Percentiles rank a stretch among this genome's conserved stretches.
Evolutionary conservation across 345 rosid species (phyloP).

Genomic region (Camelina hispida): DNA sequence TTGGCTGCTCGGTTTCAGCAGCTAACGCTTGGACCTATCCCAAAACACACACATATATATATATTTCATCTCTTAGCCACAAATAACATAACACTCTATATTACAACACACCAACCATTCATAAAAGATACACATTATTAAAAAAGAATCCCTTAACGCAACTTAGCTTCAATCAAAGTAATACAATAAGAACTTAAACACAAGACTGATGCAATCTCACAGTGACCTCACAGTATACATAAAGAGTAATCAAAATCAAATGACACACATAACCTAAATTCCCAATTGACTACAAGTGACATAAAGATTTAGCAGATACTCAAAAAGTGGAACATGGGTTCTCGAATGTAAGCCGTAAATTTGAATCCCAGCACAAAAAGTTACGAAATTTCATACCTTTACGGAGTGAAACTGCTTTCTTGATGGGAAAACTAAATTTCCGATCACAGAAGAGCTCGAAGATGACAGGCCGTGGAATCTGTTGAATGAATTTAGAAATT

Average conservation of each 20-base stretch:
- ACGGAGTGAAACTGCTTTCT: conserved; percentile 49
- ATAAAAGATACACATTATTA: neutral
- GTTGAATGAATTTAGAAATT: conserved; percentile 29
- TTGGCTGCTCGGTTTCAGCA: conserved; percentile 72
- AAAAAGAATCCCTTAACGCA: neutral
- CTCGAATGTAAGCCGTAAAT: neutral
- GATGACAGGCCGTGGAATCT: conserved; percentile 41
- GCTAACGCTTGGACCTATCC: conserved; percentile 64
- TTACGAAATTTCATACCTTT: conserved; percentile 52
- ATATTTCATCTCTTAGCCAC: neutral
- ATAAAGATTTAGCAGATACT: conserved; percentile 8
- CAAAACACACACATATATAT: neutral
- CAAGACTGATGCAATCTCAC: neutral
- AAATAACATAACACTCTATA: neutral
- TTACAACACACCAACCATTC: neutral
- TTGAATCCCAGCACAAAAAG: neutral
- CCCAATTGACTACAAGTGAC: conserved; percentile 10
- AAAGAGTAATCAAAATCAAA: conserved; percentile 14
- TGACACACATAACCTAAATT: conserved; percentile 15
- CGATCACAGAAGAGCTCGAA: conserved; percentile 28
- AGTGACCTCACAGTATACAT: neutral
- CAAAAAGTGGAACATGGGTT: conserved; percentile 27
- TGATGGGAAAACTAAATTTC: conserved; percentile 18
- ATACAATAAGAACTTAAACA: neutral
- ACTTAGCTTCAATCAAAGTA: neutral